Percentiles rank a stretch among this genome's conserved stretches.
Conservation (phyloP, 805 yeast species). For the Kodamaea sagamina region DNA sequence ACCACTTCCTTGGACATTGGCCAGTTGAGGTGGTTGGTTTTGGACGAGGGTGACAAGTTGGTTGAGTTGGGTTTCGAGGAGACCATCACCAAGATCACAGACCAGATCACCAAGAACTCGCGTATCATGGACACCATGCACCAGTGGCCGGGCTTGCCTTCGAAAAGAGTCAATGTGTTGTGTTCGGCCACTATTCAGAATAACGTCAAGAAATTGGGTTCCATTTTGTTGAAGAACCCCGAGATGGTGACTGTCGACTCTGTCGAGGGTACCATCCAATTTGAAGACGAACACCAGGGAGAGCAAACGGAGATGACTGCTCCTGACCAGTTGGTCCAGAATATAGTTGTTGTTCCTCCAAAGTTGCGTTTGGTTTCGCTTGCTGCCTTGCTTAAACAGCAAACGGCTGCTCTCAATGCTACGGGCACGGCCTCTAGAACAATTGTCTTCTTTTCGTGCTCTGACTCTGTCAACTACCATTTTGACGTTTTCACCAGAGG, state of each 20-base stretch:
- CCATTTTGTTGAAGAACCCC: conserved; percentile 71
- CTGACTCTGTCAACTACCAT: conserved; percentile 96
- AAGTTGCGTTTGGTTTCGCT: conserved; percentile 84
- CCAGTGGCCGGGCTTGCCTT: conserved; percentile 62
- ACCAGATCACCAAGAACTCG: conserved; percentile 51
- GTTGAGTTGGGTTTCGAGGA: conserved; percentile 97
- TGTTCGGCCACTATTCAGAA: conserved; percentile 94
- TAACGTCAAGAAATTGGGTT: conserved; percentile 78
- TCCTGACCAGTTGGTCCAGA: conserved; percentile 89
- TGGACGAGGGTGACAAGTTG: conserved; percentile 96
- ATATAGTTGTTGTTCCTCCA: conserved; percentile 84
- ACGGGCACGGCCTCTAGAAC: conserved; percentile 49
- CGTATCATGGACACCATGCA: conserved; percentile 37
- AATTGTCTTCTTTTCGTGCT: conserved; percentile 87
- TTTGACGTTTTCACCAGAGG: conserved; percentile 68
- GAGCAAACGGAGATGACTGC: conserved; percentile 43
- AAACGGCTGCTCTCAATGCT: conserved; percentile 21
- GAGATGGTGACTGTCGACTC: conserved; percentile 57
- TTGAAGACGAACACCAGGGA: conserved; percentile 20
- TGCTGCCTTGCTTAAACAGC: conserved; percentile 60
- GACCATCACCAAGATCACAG: conserved; percentile 75
- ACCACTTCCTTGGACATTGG: conserved; percentile 74
- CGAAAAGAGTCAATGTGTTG: conserved; percentile 69
- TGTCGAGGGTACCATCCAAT: conserved; percentile 29
- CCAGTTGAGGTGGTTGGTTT: conserved; percentile 78